Percentiles rank a stretch among this genome's conserved stretches.
These are phyloP conservation scores for Sphagnum contortum DNA, from an alignment of 225 moss, liverwort and hornwort species.

Conservation along the genomic window DNA sequence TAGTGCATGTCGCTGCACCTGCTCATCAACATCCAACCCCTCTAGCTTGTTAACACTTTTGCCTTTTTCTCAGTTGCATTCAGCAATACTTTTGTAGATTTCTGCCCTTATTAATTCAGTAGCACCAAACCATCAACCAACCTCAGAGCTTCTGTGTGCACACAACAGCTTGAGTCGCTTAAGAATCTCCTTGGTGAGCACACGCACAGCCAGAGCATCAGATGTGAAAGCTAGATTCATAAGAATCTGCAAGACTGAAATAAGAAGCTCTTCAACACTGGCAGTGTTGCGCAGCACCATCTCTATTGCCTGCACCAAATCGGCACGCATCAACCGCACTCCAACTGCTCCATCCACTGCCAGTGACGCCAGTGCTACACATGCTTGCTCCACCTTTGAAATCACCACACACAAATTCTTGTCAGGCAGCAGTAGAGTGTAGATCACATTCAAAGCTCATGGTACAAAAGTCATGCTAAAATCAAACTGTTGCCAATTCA, in stretches of 20 bases:
- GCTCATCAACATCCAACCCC: conserved; percentile 18
- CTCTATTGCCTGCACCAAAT: conserved; percentile 99
- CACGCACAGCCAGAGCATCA: conserved; percentile 90
- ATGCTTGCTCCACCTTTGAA: conserved; percentile 94
- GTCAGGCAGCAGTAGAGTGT: conserved; percentile 3
- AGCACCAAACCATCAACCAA: conserved; percentile 14
- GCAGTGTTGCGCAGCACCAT: conserved; percentile 73
- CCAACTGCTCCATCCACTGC: conserved; percentile 97
- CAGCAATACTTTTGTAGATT: background rate
- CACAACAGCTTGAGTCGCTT: conserved; percentile 87
- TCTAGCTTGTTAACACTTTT: background rate
- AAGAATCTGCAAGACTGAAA: conserved; percentile 91
- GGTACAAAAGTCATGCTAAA: background rate
- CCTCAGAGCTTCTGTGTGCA: conserved; percentile 71
- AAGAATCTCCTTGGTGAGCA: conserved; percentile 94
- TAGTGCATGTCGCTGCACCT: conserved; percentile 94
- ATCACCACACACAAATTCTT: too few relatives aligned
- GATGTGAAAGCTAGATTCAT: conserved; percentile 97
- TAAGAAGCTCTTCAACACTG: conserved; percentile 65
- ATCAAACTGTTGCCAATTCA: too few relatives aligned
- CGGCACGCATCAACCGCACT: conserved; percentile 97
- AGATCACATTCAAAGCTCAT: conserved; percentile 1
- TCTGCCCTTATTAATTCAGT: too few relatives aligned
- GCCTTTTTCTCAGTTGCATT: background rate
- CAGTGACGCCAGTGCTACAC: conserved; percentile 90